Conservation (phyloP, 106 monocot species). For the Amphibolis antarctica region DNA sequence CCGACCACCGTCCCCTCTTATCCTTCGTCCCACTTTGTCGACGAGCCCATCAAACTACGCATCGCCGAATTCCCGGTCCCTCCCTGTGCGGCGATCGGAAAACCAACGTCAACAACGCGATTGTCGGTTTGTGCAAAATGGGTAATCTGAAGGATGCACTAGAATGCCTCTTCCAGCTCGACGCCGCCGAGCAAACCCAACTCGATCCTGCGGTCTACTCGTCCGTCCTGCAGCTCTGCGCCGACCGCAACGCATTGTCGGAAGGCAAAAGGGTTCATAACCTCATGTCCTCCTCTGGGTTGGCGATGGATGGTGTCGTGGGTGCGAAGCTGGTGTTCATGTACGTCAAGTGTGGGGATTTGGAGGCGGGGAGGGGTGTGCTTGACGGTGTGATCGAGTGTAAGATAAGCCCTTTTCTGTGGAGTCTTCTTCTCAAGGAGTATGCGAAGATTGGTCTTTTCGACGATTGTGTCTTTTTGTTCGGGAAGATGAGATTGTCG, state of each 20-base stretch:
- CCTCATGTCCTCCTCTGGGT: constrained; percentile 23
- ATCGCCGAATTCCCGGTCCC: background rate
- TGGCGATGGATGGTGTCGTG: constrained; percentile 22
- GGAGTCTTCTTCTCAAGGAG: constrained; percentile 48
- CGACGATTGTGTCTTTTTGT: constrained; percentile 29
- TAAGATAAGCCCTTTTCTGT: constrained; percentile 22
- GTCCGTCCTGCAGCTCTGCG: constrained; percentile 52
- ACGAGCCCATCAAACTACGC: background rate
- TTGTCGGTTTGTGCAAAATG: constrained; percentile 21
- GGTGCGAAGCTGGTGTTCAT: constrained; percentile 52
- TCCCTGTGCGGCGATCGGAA: background rate
- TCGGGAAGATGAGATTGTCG: constrained; percentile 28
- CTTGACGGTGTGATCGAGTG: constrained; percentile 23
- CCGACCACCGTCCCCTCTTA: background rate
- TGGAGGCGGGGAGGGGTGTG: constrained; percentile 40
- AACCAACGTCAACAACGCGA: constrained; percentile 6
- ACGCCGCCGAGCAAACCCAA: background rate
- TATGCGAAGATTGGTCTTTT: constrained; percentile 37
- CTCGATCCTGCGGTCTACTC: constrained; percentile 24
- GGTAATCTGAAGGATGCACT: constrained; percentile 30
- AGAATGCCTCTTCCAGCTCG: constrained; percentile 10
- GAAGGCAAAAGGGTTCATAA: constrained; percentile 37
- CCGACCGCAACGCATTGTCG: constrained; percentile 27
- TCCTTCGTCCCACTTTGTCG: background rate
- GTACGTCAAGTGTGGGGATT: constrained; percentile 59